These are phyloP conservation scores for Incumbomyces delicatus DNA, from an alignment of 2,329 filamentous ascomycete genomes.

Conservation along the genomic window DNA sequence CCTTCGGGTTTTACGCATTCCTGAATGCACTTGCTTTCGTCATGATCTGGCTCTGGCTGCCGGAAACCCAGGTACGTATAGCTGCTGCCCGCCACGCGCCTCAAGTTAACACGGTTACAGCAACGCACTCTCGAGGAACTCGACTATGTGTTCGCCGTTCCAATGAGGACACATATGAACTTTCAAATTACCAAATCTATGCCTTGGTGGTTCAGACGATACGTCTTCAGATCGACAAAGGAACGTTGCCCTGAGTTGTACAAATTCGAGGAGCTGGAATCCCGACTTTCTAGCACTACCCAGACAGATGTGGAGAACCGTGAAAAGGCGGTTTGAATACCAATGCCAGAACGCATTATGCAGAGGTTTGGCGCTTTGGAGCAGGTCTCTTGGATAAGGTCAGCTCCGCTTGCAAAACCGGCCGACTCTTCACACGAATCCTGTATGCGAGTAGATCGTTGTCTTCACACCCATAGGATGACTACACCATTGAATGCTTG, in stretches of 20 bases:
- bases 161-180: conserved; percentile 34
- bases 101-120: conserved; percentile 1
- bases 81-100: too few species aligned
- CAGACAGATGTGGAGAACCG: neutral
- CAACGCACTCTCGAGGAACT: conserved; percentile 36
- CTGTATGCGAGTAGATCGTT: too few species aligned
- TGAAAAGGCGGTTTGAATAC: conserved; percentile 1
- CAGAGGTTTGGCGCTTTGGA: too few species aligned
- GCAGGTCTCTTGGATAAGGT: too few species aligned
- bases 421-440: too few species aligned
- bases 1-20: conserved; percentile 48
- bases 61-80: conserved; percentile 22
- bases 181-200: conserved; percentile 30
- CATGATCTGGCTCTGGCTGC: conserved; percentile 34
- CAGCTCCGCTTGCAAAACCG: too few species aligned
- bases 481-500: too few species aligned
- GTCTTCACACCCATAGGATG: too few species aligned
- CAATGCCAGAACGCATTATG: too few species aligned
- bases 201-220: conserved; percentile 39
- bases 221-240: conserved; percentile 27
- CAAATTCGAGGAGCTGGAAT: conserved; percentile 30
- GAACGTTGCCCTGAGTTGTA: conserved; percentile 37
- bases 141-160: conserved; percentile 45
- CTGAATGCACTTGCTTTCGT: conserved; percentile 40
- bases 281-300: neutral